Conservation (phyloP, 129 eudicot species). For the Chrysanthemum lavandulifolium region DNA sequence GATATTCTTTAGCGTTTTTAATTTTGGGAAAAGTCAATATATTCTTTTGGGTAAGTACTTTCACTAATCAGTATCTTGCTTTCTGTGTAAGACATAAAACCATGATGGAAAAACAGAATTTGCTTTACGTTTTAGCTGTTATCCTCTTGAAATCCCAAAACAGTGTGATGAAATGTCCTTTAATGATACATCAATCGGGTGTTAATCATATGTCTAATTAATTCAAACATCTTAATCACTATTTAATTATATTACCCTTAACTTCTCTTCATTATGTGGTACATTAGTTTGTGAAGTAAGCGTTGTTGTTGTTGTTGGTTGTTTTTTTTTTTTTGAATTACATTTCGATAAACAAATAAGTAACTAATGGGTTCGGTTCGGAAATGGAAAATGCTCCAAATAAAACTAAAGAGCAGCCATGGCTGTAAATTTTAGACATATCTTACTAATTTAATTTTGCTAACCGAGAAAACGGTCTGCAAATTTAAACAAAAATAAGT, state of each 20-base stretch:
- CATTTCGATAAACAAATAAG: background rate
- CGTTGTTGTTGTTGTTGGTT: too few relatives aligned
- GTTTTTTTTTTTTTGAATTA: background rate
- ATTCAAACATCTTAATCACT: background rate
- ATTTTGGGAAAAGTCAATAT: background rate
- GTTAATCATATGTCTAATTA: background rate
- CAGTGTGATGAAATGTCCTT: slow-evolving; percentile 17
- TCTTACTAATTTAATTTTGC: background rate
- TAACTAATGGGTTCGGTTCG: background rate
- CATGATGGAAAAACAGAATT: background rate
- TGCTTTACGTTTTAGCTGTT: slow-evolving; percentile 7
- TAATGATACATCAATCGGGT: background rate
- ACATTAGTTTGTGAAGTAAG: too few relatives aligned
- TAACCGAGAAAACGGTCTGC: background rate
- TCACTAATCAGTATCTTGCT: slow-evolving; percentile 4
- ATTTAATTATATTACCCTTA: background rate
- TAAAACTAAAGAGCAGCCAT: background rate
- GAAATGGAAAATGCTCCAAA: background rate
- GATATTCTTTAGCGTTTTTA: background rate
- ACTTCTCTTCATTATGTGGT: background rate
- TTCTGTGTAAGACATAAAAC: background rate
- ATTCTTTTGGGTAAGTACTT: slow-evolving; percentile 10
- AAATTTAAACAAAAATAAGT: slow-evolving; percentile 3
- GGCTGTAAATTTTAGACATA: background rate
- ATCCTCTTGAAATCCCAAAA: background rate